Evolutionary conservation across 495 filamentous ascomycete species (phyloP), one percentile per base, ranked within the genome.

Genomic region (Gamarada debralockiae): DNA sequence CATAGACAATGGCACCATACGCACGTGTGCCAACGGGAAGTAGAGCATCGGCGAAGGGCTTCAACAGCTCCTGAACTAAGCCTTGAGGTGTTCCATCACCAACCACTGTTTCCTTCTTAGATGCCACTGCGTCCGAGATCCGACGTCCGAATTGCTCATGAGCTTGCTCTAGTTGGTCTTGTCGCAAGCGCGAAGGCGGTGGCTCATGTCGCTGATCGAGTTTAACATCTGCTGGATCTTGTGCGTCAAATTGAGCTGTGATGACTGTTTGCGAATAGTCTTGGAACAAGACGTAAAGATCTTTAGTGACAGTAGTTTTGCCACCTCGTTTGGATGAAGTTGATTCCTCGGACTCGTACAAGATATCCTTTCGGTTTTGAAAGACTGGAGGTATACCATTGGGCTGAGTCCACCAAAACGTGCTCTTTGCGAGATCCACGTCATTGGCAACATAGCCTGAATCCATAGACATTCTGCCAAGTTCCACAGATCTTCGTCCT

Each of bases 201-300:
- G 78, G 70, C 59, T 97, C 89, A 58, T 98, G 93, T 17, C 85
- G 83, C 67, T 98, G 93, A 56, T 95, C 89, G 8, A 97, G 65
- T 2, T 73, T 68, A 9, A 83, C 85, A 58, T 90, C 84, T 31
- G 76, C 68, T 7, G 87, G 80, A 60, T 96, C 84, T 39, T 82
- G 75, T 2, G 83, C 71, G 66, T 96, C 88, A 67, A 85, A 97
- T 52, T 78, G 84, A 24, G 84, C 88, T 0, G 83, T 88, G 61
- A 97, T 80, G 54, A 96, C 72, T 0, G 92, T 97, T 65, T 97
- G 93, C 14, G 92, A 97, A 67, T 97, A 97, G 68, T 98, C 93
- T 52, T 89, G 84, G 72, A 86, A 97, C 2, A 98, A 75, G 22
- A 96, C 73, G 61, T 85, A 96, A 24, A 96, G 76, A 46, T 90